These are phyloP conservation scores for Blastobotrys ciferrii DNA, from an alignment of 1,139 yeast species.

Conservation along the genomic window DNA sequence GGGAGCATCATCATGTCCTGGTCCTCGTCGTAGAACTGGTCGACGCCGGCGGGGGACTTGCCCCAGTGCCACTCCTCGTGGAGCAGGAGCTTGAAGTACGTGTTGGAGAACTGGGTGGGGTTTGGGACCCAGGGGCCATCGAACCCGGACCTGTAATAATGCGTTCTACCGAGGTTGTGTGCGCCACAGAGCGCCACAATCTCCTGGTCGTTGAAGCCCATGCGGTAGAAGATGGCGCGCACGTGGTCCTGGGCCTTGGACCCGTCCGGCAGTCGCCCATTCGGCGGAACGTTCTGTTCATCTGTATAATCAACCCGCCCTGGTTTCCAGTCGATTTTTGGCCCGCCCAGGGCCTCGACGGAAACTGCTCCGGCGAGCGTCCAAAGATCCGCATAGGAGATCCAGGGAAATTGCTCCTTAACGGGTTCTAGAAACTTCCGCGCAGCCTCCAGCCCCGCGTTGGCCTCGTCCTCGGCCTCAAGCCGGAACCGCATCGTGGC, in stretches of 20 bases:
- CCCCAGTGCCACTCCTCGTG: constrained; percentile 73
- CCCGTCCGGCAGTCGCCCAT: constrained; percentile 73
- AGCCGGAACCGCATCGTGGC: constrained; percentile 56
- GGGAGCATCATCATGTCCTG: constrained; percentile 60
- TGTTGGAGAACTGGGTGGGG: constrained; percentile 63
- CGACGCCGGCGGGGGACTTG: constrained; percentile 52
- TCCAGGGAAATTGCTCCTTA: constrained; percentile 56
- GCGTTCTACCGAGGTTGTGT: constrained; percentile 65
- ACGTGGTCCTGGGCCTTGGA: constrained; percentile 67
- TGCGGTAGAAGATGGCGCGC: constrained; percentile 61
- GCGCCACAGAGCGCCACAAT: constrained; percentile 81
- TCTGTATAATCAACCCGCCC: constrained; percentile 61
- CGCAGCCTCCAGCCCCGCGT: constrained; percentile 59
- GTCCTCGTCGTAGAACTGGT: constrained; percentile 75
- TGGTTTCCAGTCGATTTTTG: constrained; percentile 54
- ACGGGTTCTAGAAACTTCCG: constrained; percentile 56
- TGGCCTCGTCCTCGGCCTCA: constrained; percentile 52
- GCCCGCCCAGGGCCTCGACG: constrained; percentile 61
- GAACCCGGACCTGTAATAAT: constrained; percentile 58
- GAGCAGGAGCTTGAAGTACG: constrained; percentile 62
- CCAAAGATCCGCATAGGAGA: constrained; percentile 65
- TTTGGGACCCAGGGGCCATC: constrained; percentile 97
- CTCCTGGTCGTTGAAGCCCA: constrained; percentile 80
- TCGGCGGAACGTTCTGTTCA: constrained; percentile 53
- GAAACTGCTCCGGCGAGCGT: constrained; percentile 64